A percentile compares a stretch with the other conserved stretches of the same genome.
Evolutionary conservation across 116 monocot genomes (phyloP).

Genomic region (Cymodocea nodosa): DNA sequence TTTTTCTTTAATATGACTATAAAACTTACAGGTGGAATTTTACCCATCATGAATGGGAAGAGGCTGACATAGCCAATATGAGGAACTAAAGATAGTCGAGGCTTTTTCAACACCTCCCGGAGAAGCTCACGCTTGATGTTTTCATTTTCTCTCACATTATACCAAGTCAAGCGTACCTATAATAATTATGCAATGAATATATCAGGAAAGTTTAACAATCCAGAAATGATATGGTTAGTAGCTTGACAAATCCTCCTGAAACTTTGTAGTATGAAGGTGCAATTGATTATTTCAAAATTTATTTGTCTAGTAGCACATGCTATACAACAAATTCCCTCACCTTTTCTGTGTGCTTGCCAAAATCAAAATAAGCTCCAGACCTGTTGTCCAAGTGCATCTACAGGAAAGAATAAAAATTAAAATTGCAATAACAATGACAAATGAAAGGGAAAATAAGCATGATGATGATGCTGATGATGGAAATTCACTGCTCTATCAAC

Average conservation of each 20-base stretch:
- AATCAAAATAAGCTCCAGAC: conserved; percentile 90
- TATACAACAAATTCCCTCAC: conserved; percentile 16
- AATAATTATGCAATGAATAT: conserved; percentile 1
- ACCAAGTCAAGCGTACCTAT: conserved; percentile 84
- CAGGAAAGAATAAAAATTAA: not conserved
- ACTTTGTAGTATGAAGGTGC: not conserved
- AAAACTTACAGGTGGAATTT: conserved; percentile 80
- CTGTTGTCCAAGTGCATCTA: conserved; percentile 86
- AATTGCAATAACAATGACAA: not conserved
- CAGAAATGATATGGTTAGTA: not conserved
- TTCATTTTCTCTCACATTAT: conserved; percentile 32
- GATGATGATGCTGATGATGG: no score
- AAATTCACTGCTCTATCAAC: no score
- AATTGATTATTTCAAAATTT: not conserved
- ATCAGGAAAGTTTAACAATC: not conserved
- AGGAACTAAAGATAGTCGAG: conserved; percentile 54
- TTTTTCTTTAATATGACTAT: no score
- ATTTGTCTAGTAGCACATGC: not conserved
- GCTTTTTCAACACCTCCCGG: conserved; percentile 51
- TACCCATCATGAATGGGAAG: conserved; percentile 94
- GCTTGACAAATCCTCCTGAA: not conserved
- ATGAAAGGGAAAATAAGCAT: no score
- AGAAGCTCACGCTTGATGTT: conserved; percentile 44
- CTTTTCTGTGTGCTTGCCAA: conserved; percentile 90
- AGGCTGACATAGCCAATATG: conserved; percentile 86